These are phyloP conservation scores for Colletotrichum sp. DNA, from an alignment of 2,329 filamentous ascomycete species.

Conservation along the genomic window DNA sequence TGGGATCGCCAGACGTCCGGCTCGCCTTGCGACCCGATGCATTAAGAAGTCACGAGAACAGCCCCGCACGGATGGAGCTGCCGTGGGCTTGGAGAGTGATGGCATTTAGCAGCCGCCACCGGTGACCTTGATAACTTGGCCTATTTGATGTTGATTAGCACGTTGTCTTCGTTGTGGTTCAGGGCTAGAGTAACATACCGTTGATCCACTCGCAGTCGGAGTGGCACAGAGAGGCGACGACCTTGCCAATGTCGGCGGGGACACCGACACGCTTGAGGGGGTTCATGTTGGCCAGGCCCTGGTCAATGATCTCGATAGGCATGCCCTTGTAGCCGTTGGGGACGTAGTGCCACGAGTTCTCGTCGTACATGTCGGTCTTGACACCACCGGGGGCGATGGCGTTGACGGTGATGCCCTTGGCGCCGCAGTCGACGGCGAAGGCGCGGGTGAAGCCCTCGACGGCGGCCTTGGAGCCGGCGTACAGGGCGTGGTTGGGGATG, in stretches of 20 bases:
- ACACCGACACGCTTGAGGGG: conserved; percentile 64
- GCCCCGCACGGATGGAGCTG: conserved; percentile 2
- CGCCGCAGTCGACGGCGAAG: conserved; percentile 74
- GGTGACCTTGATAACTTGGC: conserved; percentile 44
- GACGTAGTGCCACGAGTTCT: conserved; percentile 71
- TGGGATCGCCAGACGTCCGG: background rate
- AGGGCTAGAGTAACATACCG: conserved; percentile 44
- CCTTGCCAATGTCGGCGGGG: conserved; percentile 63
- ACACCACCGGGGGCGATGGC: conserved; percentile 75
- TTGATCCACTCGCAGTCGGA: conserved; percentile 70
- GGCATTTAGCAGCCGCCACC: conserved; percentile 31
- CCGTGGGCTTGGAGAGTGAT: background rate
- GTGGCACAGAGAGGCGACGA: conserved; percentile 60
- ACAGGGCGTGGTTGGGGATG: conserved; percentile 73
- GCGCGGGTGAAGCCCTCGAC: conserved; percentile 75
- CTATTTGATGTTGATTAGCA: conserved; percentile 45
- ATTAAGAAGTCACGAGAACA: conserved; percentile 5
- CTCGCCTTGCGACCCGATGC: background rate
- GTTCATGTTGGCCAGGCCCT: conserved; percentile 59
- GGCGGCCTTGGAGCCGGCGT: conserved; percentile 75
- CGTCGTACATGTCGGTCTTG: conserved; percentile 79
- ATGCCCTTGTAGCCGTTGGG: conserved; percentile 59
- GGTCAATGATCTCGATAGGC: conserved; percentile 58
- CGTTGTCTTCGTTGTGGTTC: conserved; percentile 38
- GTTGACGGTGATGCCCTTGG: conserved; percentile 72